Evolutionary conservation across 2,329 filamentous ascomycete genomes (phyloP).

Genomic region (Penicillium hesseltinei): DNA sequence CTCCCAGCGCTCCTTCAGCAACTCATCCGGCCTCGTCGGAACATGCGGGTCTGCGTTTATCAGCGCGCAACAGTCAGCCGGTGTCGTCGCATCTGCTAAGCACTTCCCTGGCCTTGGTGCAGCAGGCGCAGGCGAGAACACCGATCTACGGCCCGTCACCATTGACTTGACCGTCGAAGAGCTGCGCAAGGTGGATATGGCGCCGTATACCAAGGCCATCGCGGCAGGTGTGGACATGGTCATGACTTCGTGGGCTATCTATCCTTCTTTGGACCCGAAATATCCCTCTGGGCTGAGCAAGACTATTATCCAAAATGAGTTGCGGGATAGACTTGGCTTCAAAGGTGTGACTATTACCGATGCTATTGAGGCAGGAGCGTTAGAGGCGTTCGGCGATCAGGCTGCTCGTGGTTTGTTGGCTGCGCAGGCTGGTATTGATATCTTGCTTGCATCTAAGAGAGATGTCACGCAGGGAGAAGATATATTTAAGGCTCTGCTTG

Average conservation of each 20-base stretch:
- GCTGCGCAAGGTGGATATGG: conserved; percentile 26
- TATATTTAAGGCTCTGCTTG: conserved; percentile 21
- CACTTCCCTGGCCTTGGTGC: conserved; percentile 34
- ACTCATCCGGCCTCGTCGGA: conserved; percentile 22
- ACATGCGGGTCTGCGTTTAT: conserved; percentile 25
- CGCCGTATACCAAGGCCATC: conserved; percentile 27
- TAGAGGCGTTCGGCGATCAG: conserved; percentile 26
- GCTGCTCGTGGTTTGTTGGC: conserved; percentile 25
- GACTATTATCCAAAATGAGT: conserved; percentile 26
- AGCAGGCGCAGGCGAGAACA: conserved; percentile 25
- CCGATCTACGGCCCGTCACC: conserved; percentile 29
- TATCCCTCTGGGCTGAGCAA: conserved; percentile 28
- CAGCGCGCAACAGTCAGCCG: conserved; percentile 20
- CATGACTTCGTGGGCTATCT: conserved; percentile 34
- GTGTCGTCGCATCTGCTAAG: conserved; percentile 29
- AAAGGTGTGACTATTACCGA: conserved; percentile 33
- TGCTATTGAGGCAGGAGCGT: conserved; percentile 29
- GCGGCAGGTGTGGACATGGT: conserved; percentile 29
- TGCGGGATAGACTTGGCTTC: conserved; percentile 27
- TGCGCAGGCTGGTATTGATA: conserved; percentile 31
- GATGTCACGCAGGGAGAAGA: conserved; percentile 31
- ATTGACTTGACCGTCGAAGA: conserved; percentile 23
- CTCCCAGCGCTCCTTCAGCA: conserved; percentile 28
- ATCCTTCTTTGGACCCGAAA: conserved; percentile 28
- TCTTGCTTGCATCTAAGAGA: conserved; percentile 28